phyloP scores from a whole-genome alignment of 345 rosid species.

The Brassica cretica region DNA sequence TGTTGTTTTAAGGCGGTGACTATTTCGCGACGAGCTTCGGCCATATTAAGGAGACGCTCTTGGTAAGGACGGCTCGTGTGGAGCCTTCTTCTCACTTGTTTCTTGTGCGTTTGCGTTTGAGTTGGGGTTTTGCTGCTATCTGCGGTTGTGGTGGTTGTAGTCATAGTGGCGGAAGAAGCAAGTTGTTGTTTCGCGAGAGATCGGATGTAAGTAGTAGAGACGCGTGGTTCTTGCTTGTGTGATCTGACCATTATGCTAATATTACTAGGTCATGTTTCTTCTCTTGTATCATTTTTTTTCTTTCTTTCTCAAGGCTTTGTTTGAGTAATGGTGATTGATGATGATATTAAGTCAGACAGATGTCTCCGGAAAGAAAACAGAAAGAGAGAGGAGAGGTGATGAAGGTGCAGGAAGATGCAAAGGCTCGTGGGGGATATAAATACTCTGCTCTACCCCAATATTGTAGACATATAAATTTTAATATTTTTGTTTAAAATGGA shows the following conservation, averaged over 20 bases:
- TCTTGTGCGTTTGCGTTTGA: conserved; percentile 66
- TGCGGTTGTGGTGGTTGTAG: conserved; percentile 31
- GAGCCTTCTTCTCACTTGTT: conserved; percentile 92
- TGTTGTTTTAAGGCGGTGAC: conserved; percentile 94
- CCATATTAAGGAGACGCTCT: conserved; percentile 96
- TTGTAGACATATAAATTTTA: not conserved
- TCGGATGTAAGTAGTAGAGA: conserved; percentile 32
- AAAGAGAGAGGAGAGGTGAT: conserved; percentile 36
- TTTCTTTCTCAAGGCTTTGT: conserved; percentile 11
- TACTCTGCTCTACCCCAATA: conserved; percentile 34
- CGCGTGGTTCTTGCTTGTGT: conserved; percentile 30
- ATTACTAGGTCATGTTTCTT: not conserved
- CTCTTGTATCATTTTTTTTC: conserved; percentile 12
- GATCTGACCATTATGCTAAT: conserved; percentile 23
- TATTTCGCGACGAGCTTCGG: conserved; percentile 95
- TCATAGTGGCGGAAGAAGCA: conserved; percentile 55
- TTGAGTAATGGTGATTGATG: conserved; percentile 4
- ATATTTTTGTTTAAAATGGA: not conserved
- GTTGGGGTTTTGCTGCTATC: conserved; percentile 36
- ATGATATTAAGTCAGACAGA: conserved; percentile 20
- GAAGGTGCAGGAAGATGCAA: conserved; percentile 27
- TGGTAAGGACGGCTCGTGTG: conserved; percentile 93
- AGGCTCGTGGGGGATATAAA: conserved; percentile 40
- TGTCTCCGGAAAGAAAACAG: conserved; percentile 35
- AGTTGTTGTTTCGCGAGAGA: conserved; percentile 42